Evolutionary conservation across 2,329 filamentous ascomycete genomes (phyloP), one percentile per base, ranked within the genome.

Genomic region (Fusarium foetens): DNA sequence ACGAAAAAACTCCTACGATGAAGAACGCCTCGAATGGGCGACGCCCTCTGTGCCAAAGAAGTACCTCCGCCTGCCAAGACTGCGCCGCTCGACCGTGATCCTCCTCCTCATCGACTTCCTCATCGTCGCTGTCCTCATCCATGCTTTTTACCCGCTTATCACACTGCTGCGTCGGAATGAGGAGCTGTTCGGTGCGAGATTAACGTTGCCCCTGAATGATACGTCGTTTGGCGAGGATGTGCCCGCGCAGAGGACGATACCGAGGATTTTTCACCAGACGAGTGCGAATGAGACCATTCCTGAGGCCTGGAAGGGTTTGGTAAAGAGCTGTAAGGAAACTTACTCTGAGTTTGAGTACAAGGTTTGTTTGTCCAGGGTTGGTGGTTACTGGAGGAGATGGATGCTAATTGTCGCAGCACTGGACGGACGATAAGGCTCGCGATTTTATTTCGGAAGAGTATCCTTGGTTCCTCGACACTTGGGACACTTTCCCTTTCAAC

Each of bases 231-330:
- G 9, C n/a, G 27, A 54, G 53, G 53, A 57, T 27, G 6, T 64
- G 7, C 91, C 92, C 79, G 88, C 87, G 76, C 92, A 93, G 77
- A 88, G 90, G 64, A 89, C 86, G 64, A 91, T 94, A 53, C 92
- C 92, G 57, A 92, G 91, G 81, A 93, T 94, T 76, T 91, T 94
- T 43, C 92, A 94, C 82, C 92, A 93, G 79, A 93, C 92, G 10
- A 92, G 91, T 80, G 88, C 88, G 76, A 93, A 93, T 78, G 88
- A 91, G 62, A 89, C 86, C 46, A 90, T 94, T 42, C 92, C 92
- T 0, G 83, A 83, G 49, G 87, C 90, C 58, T 94, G 92, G 92
- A 81, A 85, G 64, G 86, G 85, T 14, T 86, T 91, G 36, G 91
- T 93, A 74, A 83, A 89, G 80, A 91, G 86, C 74, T 94, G 92